phyloP scores from a whole-genome alignment of 345 rosid species.

The Camelina laxa region DNA sequence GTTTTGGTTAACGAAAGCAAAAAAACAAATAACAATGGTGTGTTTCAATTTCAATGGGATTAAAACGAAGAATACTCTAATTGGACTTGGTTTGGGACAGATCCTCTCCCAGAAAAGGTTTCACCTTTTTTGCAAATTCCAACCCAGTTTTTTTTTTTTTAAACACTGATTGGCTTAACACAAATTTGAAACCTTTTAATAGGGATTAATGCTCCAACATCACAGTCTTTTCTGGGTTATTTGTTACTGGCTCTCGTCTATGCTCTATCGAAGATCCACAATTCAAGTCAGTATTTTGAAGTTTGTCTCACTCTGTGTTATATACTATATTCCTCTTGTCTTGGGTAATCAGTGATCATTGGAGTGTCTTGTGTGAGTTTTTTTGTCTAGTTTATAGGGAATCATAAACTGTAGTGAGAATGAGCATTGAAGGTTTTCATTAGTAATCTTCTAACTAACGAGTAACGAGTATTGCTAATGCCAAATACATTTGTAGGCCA shows the following conservation, averaged over 20 bases:
- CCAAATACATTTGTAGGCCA: slow-evolving; percentile 58
- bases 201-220: slow-evolving; percentile 70
- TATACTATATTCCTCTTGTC: neutral
- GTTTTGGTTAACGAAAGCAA: no score
- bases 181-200: neutral
- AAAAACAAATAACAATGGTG: slow-evolving; percentile 20
- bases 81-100: slow-evolving; percentile 80
- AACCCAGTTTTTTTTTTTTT: neutral
- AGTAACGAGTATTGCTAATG: neutral
- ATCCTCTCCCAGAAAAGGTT: slow-evolving; percentile 79
- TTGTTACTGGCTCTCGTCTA: slow-evolving; percentile 53
- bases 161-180: neutral
- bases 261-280: slow-evolving; percentile 52
- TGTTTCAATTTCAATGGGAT: slow-evolving; percentile 47
- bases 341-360: neutral
- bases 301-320: slow-evolving; percentile 14
- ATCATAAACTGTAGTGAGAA: neutral
- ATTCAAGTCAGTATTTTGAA: slow-evolving; percentile 49
- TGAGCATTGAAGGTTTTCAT: neutral
- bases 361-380: neutral
- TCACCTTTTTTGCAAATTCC: neutral
- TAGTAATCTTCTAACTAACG: neutral
- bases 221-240: slow-evolving; percentile 62
- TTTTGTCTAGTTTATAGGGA: neutral
- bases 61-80: slow-evolving; percentile 57